phyloP scores from a whole-genome alignment of 352 stramenopile genomes.

The Thalassiosira exigua region DNA sequence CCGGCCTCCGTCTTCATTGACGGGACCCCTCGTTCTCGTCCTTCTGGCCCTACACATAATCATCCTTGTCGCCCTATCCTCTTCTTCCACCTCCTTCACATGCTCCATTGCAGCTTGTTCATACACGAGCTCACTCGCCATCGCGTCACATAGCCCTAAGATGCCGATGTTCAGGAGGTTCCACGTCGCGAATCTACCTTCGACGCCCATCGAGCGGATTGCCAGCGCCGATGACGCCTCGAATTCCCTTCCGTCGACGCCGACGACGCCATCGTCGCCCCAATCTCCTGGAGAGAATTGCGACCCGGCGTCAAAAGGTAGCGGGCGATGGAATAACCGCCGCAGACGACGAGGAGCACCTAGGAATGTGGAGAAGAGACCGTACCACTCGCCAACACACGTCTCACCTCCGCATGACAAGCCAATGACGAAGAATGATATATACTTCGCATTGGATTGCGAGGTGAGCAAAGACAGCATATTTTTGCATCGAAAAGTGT shows the following conservation, averaged over 20 bases:
- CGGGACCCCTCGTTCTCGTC: no score
- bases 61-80: no score
- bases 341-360: constrained; percentile 21
- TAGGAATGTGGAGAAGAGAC: constrained; percentile 38
- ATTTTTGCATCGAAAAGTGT: not conserved
- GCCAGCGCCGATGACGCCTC: constrained; percentile 21
- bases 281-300: constrained; percentile 42
- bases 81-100: no score
- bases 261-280: constrained; percentile 11
- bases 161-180: constrained; percentile 37
- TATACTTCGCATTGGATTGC: constrained; percentile 77
- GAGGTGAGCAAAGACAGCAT: constrained; percentile 44
- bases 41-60: no score
- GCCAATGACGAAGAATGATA: constrained; percentile 63
- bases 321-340: constrained; percentile 17
- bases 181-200: constrained; percentile 40
- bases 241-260: constrained; percentile 2
- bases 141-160: not conserved
- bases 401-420: constrained; percentile 52
- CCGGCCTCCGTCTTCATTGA: no score
- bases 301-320: constrained; percentile 20
- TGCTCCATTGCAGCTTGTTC: no score
- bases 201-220: constrained; percentile 16
- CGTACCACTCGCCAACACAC: constrained; percentile 32
- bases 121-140: no score